phyloP scores from a whole-genome alignment of 176 grass and related monocot species.

The Rhynchospora pubera region DNA sequence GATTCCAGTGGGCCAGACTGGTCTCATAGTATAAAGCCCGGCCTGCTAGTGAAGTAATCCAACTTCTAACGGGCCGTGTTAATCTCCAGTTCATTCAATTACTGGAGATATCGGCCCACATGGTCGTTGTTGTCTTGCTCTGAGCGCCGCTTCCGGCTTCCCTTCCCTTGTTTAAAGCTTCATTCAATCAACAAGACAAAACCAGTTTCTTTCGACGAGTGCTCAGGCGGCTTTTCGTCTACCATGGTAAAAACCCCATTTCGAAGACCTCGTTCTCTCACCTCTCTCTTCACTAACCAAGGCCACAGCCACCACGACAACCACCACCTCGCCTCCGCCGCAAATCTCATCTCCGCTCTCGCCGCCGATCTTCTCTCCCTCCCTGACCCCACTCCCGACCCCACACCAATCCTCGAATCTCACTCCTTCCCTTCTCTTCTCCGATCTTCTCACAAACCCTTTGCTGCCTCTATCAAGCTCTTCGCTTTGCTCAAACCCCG shows the following conservation, averaged over 20 bases:
- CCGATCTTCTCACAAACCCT: not conserved
- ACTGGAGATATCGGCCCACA: no score
- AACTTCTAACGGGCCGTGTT: no score
- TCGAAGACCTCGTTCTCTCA: conserved; percentile 23
- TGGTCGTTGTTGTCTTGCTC: no score
- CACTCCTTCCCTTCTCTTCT: conserved; percentile 41
- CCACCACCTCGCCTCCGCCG: not conserved
- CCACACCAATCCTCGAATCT: conserved; percentile 25
- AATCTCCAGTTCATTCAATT: no score
- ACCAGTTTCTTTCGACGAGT: not conserved
- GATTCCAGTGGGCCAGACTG: no score
- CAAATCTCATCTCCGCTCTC: conserved; percentile 3
- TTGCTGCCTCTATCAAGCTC: conserved; percentile 47
- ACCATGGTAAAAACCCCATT: conserved; percentile 1
- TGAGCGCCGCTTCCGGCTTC: no score
- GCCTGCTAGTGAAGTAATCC: no score
- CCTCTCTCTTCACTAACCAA: conserved; percentile 28
- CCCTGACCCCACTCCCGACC: conserved; percentile 11
- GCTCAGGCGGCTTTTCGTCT: not conserved
- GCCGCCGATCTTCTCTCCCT: not conserved
- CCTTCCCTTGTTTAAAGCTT: no score
- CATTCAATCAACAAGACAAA: not conserved
- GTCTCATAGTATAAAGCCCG: no score
- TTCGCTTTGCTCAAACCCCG: conserved; percentile 46
- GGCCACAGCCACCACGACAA: conserved; percentile 8